A percentile compares a stretch with the other conserved stretches of the same genome.
Evolutionary conservation across 768 basidiomycete species (phyloP).

Genomic region (Boletus vermiculosoides): DNA sequence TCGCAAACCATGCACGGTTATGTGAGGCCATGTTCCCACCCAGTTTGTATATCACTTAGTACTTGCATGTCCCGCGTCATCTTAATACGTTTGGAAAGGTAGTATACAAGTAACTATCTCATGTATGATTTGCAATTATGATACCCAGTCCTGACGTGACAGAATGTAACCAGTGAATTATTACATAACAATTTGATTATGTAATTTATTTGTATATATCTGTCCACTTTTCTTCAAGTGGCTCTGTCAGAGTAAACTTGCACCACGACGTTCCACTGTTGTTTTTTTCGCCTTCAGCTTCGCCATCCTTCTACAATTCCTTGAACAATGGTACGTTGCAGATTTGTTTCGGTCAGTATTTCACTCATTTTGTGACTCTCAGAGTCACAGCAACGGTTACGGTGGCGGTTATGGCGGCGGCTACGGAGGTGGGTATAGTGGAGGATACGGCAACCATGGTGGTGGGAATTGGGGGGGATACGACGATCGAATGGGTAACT

Average conservation of each 20-base stretch:
- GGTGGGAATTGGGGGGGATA: conserved; percentile 36
- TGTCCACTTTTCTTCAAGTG: conserved; percentile 15
- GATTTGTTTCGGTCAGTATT: neutral
- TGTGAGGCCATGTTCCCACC: conserved; percentile 29
- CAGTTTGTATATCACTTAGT: conserved; percentile 8
- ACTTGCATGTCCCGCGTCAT: neutral
- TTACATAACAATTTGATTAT: conserved; percentile 9
- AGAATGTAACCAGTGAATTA: neutral
- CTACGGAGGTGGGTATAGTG: conserved; percentile 25
- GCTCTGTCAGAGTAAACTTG: conserved; percentile 14
- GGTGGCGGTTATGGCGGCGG: conserved; percentile 38
- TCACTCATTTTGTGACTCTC: neutral
- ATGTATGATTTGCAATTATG: conserved; percentile 8
- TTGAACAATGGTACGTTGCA: conserved; percentile 20
- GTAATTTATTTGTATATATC: conserved; percentile 10
- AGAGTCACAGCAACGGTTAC: conserved; percentile 37
- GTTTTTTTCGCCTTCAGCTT: conserved; percentile 1
- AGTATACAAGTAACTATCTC: conserved; percentile 6
- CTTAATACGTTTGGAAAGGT: conserved; percentile 1
- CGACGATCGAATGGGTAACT: conserved; percentile 71
- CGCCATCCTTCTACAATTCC: neutral
- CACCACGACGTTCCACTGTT: conserved; percentile 21
- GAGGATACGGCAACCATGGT: conserved; percentile 31
- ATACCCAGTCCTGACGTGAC: conserved; percentile 3
- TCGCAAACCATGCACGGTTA: conserved; percentile 36